Evolutionary conservation across 2,329 filamentous ascomycete genomes (phyloP).

Genomic region (Ascochyta rabiei): DNA sequence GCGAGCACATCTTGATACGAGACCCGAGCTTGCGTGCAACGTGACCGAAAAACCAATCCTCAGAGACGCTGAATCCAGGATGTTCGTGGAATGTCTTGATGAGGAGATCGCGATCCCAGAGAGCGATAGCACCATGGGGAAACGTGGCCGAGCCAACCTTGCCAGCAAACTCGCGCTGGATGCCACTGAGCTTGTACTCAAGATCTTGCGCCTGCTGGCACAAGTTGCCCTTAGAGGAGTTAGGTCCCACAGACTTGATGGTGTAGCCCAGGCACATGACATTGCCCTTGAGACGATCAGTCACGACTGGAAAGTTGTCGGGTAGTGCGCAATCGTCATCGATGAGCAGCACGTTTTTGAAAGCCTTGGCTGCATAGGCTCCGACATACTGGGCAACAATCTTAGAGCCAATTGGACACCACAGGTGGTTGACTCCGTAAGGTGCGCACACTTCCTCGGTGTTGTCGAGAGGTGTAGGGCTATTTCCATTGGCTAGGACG

Average conservation of each 20-base stretch:
- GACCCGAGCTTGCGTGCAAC: slow-evolving; percentile 53
- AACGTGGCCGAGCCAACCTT: slow-evolving; percentile 56
- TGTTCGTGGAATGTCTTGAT: slow-evolving; percentile 56
- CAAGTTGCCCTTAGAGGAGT: slow-evolving; percentile 32
- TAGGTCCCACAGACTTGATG: slow-evolving; percentile 15
- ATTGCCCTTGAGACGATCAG: slow-evolving; percentile 50
- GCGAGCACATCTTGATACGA: slow-evolving; percentile 57
- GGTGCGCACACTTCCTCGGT: slow-evolving; percentile 54
- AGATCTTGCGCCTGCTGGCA: slow-evolving; percentile 56
- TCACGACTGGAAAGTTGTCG: slow-evolving; percentile 56
- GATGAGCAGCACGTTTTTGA: slow-evolving; percentile 56
- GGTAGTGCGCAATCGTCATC: slow-evolving; percentile 59
- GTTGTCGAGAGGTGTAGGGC: slow-evolving; percentile 53
- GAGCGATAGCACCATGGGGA: slow-evolving; percentile 58
- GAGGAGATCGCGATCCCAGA: slow-evolving; percentile 57
- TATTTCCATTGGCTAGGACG: slow-evolving; percentile 58
- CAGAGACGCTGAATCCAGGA: slow-evolving; percentile 57
- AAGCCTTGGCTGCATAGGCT: slow-evolving; percentile 53
- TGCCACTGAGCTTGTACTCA: slow-evolving; percentile 59
- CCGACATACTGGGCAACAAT: slow-evolving; percentile 59
- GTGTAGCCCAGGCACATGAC: slow-evolving; percentile 57
- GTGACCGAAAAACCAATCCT: slow-evolving; percentile 62
- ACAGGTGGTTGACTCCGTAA: slow-evolving; percentile 57
- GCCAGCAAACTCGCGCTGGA: slow-evolving; percentile 54
- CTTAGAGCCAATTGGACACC: slow-evolving; percentile 57